phyloP scores from a whole-genome alignment of 257 asterid species.

The Solanum rostratum region DNA sequence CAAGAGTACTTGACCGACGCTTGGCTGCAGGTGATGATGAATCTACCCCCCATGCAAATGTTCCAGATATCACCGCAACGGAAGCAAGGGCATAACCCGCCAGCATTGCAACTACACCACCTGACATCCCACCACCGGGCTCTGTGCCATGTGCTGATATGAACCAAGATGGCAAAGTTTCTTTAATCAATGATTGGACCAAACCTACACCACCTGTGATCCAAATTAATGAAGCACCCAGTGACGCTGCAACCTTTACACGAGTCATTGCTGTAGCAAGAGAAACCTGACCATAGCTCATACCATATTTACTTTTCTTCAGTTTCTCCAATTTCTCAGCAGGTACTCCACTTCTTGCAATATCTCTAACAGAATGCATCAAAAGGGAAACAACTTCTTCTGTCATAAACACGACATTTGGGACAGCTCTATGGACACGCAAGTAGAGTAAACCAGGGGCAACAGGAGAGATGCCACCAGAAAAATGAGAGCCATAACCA shows the following conservation, averaged over 20 bases:
- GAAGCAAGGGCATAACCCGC: constrained; percentile 83
- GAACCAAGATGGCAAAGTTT: constrained; percentile 84
- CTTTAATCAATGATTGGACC: constrained; percentile 59
- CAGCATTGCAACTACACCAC: constrained; percentile 64
- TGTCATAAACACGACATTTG: constrained; percentile 55
- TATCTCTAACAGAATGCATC: constrained; percentile 67
- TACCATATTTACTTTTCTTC: constrained; percentile 38
- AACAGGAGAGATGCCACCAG: constrained; percentile 66
- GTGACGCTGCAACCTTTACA: constrained; percentile 73
- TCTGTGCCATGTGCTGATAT: constrained; percentile 46
- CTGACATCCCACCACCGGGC: constrained; percentile 26
- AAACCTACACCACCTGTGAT: constrained; percentile 60
- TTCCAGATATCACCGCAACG: constrained; percentile 45
- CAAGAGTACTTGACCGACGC: constrained; percentile 40
- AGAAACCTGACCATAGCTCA: constrained; percentile 75
- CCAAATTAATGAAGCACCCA: constrained; percentile 88
- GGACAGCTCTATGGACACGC: constrained; percentile 77
- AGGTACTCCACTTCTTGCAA: constrained; percentile 47
- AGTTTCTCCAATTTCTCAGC: constrained; percentile 44
- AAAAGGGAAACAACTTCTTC: constrained; percentile 74
- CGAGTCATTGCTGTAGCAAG: constrained; percentile 61
- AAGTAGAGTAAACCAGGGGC: constrained; percentile 92
- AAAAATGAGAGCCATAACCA: constrained; percentile 73
- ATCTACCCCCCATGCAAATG: constrained; percentile 86
- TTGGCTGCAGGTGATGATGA: constrained; percentile 36